Conservation (phyloP, 106 monocot genomes). For the Platanthera guangdongensis region DNA sequence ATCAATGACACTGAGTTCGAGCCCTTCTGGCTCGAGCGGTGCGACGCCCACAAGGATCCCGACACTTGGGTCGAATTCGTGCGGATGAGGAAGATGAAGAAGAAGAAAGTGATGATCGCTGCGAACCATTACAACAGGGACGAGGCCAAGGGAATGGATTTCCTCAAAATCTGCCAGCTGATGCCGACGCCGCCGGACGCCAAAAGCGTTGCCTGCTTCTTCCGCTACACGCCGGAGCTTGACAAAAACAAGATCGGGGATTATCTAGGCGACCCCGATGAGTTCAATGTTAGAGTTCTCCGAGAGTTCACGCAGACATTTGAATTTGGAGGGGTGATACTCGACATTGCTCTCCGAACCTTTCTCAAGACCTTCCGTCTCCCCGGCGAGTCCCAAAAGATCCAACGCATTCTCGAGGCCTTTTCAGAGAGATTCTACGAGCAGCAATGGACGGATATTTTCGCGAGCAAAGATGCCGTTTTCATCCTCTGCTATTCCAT, state of each 20-base stretch:
- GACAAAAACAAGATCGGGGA: conserved; percentile 91
- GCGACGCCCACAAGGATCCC: conserved; percentile 12
- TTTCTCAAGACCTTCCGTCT: conserved; percentile 82
- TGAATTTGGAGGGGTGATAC: conserved; percentile 55
- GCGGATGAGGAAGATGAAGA: conserved; percentile 62
- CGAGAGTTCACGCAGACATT: conserved; percentile 64
- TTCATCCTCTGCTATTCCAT: conserved; percentile 80
- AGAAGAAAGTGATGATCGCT: conserved; percentile 60
- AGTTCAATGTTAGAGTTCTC: conserved; percentile 62
- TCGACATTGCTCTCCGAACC: conserved; percentile 63
- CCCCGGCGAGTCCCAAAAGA: conserved; percentile 96
- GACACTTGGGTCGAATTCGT: conserved; percentile 63
- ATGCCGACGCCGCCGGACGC: conserved; percentile 52
- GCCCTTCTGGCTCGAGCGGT: conserved; percentile 61
- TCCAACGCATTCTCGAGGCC: conserved; percentile 75
- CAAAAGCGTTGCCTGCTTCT: conserved; percentile 56
- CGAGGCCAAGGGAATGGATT: conserved; percentile 83
- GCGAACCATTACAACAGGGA: conserved; percentile 82
- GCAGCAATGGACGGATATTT: conserved; percentile 56
- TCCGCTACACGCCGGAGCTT: conserved; percentile 65
- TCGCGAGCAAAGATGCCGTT: conserved; percentile 68
- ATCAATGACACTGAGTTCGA: conserved; percentile 37
- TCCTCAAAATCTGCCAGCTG: conserved; percentile 27
- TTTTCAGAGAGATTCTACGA: conserved; percentile 80
- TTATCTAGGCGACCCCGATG: conserved; percentile 63